Evolutionary conservation across 2,329 filamentous ascomycete species (phyloP).

Genomic region (Sporothrix variecibatus): DNA sequence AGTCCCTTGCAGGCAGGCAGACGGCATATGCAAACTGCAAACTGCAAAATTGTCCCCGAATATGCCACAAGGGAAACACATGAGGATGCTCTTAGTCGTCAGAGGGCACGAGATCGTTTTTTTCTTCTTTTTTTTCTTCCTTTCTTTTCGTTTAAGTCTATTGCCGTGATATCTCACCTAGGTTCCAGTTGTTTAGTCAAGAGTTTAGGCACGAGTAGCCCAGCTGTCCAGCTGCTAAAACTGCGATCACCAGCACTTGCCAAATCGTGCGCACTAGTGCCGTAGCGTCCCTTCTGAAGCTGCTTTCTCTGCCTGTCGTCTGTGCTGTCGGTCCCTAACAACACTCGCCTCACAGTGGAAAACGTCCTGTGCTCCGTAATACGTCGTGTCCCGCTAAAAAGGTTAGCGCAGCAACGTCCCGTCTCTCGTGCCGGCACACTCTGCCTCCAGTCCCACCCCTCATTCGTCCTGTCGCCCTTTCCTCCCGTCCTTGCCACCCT

Average conservation of each 20-base stretch:
- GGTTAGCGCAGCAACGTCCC: constrained; percentile 23
- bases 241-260: constrained; percentile 1
- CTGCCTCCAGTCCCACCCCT: neutral
- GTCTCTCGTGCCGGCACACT: constrained; percentile 19
- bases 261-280: constrained; percentile 6
- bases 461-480: neutral
- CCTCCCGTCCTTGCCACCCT: neutral
- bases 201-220: neutral
- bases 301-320: constrained; percentile 11
- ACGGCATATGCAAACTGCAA: constrained; percentile 26
- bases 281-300: constrained; percentile 17
- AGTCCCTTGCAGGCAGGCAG: constrained; percentile 33
- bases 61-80: neutral
- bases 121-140: neutral
- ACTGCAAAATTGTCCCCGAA: neutral
- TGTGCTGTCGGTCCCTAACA: neutral
- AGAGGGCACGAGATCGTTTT: neutral
- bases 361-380: constrained; percentile 17
- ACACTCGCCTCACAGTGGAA: neutral
- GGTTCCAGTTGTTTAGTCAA: neutral
- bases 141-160: neutral
- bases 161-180: neutral
- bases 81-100: neutral
- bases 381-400: constrained; percentile 8
- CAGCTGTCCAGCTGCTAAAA: neutral